These are phyloP conservation scores for Trypanosoma mega DNA, from an alignment of 208 protist species.

Conservation along the genomic window DNA sequence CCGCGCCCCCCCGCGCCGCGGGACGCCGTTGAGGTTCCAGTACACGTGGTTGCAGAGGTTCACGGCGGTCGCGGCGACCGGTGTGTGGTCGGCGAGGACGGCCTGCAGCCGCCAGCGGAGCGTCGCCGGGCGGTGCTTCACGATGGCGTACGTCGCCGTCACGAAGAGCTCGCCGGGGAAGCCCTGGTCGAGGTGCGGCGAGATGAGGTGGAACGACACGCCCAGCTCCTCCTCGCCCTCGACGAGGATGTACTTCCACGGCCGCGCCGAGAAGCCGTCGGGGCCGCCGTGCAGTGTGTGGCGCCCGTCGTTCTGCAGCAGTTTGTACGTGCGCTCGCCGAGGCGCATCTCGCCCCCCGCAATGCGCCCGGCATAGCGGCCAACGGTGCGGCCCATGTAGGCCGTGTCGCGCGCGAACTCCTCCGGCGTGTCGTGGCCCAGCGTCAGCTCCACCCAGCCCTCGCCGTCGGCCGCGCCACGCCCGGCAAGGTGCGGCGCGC, in stretches of 20 bases:
- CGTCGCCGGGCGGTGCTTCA: conserved; percentile 28
- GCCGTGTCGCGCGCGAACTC: neutral
- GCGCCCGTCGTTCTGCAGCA: conserved; percentile 53
- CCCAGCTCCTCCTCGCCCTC: conserved; percentile 69
- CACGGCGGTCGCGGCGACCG: conserved; percentile 63
- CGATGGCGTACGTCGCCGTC: conserved; percentile 71
- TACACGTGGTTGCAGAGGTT: conserved; percentile 79
- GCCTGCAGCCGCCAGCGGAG: conserved; percentile 62
- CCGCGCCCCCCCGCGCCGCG: conserved; percentile 22
- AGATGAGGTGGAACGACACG: conserved; percentile 68
- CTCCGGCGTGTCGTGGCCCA: conserved; percentile 1
- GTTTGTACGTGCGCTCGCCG: conserved; percentile 44
- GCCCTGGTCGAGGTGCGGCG: conserved; percentile 74
- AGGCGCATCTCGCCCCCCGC: conserved; percentile 52
- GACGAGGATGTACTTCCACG: conserved; percentile 76
- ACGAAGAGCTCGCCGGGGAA: conserved; percentile 77
- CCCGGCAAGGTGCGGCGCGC: conserved; percentile 29
- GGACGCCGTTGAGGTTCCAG: conserved; percentile 84
- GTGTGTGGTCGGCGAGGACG: conserved; percentile 47
- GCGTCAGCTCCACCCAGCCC: conserved; percentile 13
- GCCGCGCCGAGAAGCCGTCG: conserved; percentile 46
- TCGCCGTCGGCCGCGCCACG: conserved; percentile 32
- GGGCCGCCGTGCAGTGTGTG: conserved; percentile 80
- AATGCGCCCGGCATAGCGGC: conserved; percentile 73
- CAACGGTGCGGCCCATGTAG: conserved; percentile 18